A percentile compares a stretch with the other conserved stretches of the same genome.
phyloP scores from a whole-genome alignment of 768 basidiomycete genomes.

The Collybiopsis luxurians region DNA sequence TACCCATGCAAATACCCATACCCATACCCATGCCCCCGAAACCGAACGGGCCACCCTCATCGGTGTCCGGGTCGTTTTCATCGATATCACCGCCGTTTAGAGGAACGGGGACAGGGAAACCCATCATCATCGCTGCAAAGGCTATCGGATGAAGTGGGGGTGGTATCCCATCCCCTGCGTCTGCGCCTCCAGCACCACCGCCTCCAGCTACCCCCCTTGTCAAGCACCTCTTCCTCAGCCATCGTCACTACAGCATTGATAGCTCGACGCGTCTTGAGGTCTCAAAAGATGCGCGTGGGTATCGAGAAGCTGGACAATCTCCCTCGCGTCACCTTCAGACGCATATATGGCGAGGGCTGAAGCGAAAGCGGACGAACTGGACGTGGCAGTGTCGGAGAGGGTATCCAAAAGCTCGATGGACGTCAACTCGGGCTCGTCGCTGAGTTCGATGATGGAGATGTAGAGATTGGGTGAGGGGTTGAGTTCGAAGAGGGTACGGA shows the following conservation, averaged over 20 bases:
- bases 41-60: no score
- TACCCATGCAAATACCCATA: no score
- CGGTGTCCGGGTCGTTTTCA: slow-evolving; percentile 23
- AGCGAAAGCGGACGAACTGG: slow-evolving; percentile 32
- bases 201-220: slow-evolving; percentile 15
- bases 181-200: slow-evolving; percentile 35
- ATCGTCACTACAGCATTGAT: slow-evolving; percentile 34
- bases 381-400: slow-evolving; percentile 26
- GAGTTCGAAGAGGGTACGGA: slow-evolving; percentile 30
- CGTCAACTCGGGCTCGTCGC: slow-evolving; percentile 10
- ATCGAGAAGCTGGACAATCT: slow-evolving; percentile 27
- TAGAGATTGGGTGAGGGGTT: slow-evolving; percentile 32
- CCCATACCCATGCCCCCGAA: no score
- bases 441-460: slow-evolving; percentile 23
- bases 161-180: slow-evolving; percentile 15
- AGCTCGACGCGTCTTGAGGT: slow-evolving; percentile 32
- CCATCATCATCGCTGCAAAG: slow-evolving; percentile 44
- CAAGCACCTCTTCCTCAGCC: slow-evolving; percentile 7
- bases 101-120: slow-evolving; percentile 34
- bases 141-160: slow-evolving; percentile 35
- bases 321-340: slow-evolving; percentile 22
- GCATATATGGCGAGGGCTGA: slow-evolving; percentile 39
- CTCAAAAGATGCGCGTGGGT: slow-evolving; percentile 38
- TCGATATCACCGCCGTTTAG: slow-evolving; percentile 29
- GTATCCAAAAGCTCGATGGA: slow-evolving; percentile 19